Evolutionary conservation across 2,329 filamentous ascomycete species (phyloP), one percentile per base, ranked within the genome.

Genomic region (Huntiella moniliformis): DNA sequence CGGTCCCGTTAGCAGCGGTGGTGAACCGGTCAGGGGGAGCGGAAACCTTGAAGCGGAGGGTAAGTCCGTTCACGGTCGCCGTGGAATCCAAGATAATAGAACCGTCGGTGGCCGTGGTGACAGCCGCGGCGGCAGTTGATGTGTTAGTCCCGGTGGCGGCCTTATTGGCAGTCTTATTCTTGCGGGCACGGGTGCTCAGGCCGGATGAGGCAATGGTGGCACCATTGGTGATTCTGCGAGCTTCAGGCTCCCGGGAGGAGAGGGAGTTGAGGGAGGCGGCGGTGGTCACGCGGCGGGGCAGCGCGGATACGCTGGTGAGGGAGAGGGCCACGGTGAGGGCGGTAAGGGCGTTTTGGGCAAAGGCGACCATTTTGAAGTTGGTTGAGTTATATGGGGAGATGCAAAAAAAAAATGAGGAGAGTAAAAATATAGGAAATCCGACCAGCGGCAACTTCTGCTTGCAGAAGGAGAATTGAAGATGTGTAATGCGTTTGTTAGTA

Each of bases 41-140:
- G 42, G 67, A 67, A 50, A 75, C 65, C 51, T 66, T 70, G 62
- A 71, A 74, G 44, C 71, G 68, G 33, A 76, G 67, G 4, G 63
- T 57, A 2, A 74, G 66, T 45, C 65, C 65, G 51, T 74, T 73
- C 50, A 75, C 66, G 7, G 60, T 63, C 3, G 66, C 68, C 2
- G 67, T 74, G 46, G 63, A 66, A 53, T 76, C 70, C 17, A 76
- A 54, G 34, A 74, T 74, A 35, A 58, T 69, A 2, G 67, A 70
- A 4, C 71, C 71, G 56, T 75, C 70, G 0, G 66, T 66, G 2
- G 71, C 70, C 17, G 52, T 50, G 4, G 63, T 61, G 13, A 67
- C 50, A 5, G 63, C 61, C 11, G 37, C 36, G 1, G 49, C 44
- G 33, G 46, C 48, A 17, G 44, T 33, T n/a, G 49, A 37, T 16